Evolutionary conservation across 257 asterid species (phyloP).

Genomic region (Thymus mandschuricus): DNA sequence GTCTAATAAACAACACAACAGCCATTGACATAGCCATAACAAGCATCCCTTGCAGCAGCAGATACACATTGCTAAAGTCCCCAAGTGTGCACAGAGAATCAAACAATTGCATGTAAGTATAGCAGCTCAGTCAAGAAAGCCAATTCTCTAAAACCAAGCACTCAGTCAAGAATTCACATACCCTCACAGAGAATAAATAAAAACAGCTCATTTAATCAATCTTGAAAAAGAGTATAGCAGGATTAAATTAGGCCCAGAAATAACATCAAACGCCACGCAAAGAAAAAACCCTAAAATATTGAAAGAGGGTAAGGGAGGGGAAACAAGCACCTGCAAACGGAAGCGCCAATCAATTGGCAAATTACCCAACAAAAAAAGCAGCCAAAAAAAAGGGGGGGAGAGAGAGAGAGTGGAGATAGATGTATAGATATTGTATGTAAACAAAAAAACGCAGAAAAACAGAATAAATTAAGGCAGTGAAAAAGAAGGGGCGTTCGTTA

Average conservation of each 20-base stretch:
- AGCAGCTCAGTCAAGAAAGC: neutral
- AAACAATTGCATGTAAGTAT: constrained; percentile 33
- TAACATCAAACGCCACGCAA: neutral
- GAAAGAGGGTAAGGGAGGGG: constrained; percentile 23
- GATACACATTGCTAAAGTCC: neutral
- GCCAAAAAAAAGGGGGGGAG: neutral
- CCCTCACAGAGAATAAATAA: constrained; percentile 3
- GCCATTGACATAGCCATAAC: neutral
- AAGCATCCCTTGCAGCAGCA: constrained; percentile 17
- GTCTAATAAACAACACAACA: neutral
- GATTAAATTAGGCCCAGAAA: neutral
- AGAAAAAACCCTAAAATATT: constrained; percentile 33
- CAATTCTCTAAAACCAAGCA: neutral
- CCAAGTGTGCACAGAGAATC: neutral
- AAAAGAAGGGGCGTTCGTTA: constrained; percentile 32
- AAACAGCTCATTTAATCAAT: neutral
- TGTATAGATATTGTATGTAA: neutral
- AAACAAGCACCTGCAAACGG: constrained; percentile 36
- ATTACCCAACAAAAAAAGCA: constrained; percentile 6
- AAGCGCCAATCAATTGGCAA: constrained; percentile 32
- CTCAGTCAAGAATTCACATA: constrained; percentile 25
- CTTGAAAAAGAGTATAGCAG: constrained; percentile 2
- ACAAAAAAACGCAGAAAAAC: neutral
- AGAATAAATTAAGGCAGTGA: constrained; percentile 26
- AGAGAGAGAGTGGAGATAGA: neutral